Evolutionary conservation across 805 yeast genomes (phyloP), one percentile per base, ranked within the genome.

Genomic region (Candida chilensis): DNA sequence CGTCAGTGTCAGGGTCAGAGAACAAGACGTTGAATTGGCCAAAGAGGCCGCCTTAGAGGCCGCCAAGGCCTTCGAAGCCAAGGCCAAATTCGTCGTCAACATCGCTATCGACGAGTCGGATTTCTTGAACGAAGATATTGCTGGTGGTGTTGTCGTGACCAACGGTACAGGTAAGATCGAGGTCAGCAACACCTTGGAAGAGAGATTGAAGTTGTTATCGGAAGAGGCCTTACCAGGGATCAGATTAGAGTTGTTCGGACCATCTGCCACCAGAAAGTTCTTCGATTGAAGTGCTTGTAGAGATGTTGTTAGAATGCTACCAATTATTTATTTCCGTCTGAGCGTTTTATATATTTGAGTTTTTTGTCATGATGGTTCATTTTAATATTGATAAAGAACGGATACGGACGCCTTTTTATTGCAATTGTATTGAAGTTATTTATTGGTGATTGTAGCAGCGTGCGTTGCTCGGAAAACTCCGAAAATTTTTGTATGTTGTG

Each of bases 151-250:
- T 24, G 57, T 86, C 28, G 67, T 85, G 28, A 54, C 71, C 33
- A 83, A 82, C 50, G 71, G 71, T 21, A 54, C 71, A 26, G 94
- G 94, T 32, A 85, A 82, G 61, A 87, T 92, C 42, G 88, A 81
- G 45, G 85, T 92, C 33, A 70, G 84, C 60, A 92, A 92, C 66
- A 88, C 98, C 28, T 71, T 92, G 48, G 96, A 87, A 48, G 96
- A 88, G 67, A 84, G 99, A 63, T 74, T 92, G 49, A 72, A 78
- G 47, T 60, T 92, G 38, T 69, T 92, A 46, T 71, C 82, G 22
- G 82, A 83, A 52, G 84, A 77, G 47, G 82, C 95, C 5, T 73
- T 92, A 42, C 99, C 99, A 29, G 94, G 88, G 32, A 77, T 92
- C 40, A 79, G 97, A 63, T 67, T 83, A 39, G 94, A 88, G 49